phyloP scores from a whole-genome alignment of 495 filamentous ascomycete genomes.

The Penicillium pulvis region DNA sequence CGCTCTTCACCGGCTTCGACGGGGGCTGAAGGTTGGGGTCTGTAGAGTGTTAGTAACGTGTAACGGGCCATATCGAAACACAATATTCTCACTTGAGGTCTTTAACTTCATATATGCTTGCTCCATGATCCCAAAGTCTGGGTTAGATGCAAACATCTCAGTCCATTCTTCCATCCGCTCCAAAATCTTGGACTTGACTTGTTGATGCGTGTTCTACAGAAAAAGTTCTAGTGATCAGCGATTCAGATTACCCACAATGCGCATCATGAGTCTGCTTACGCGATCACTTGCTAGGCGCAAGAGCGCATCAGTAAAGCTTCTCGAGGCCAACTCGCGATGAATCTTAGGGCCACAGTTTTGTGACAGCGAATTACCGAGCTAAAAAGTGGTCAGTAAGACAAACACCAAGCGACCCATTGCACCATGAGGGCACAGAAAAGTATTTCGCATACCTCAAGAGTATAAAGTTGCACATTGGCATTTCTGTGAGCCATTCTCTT shows the following conservation, averaged over 20 bases:
- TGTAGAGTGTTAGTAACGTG: slow-evolving; percentile 27
- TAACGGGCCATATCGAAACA: background rate
- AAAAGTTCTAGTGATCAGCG: background rate
- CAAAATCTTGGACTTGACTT: slow-evolving; percentile 95
- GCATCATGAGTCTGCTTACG: slow-evolving; percentile 35
- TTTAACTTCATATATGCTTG: slow-evolving; percentile 91
- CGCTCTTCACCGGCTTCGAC: slow-evolving; percentile 85
- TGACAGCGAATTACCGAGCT: slow-evolving; percentile 87
- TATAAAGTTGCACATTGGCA: slow-evolving; percentile 99
- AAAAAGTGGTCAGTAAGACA: slow-evolving; percentile 13
- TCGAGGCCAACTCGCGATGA: slow-evolving; percentile 89
- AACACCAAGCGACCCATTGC: background rate
- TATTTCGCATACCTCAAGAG: slow-evolving; percentile 70
- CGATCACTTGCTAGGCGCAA: slow-evolving; percentile 87
- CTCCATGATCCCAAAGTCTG: slow-evolving; percentile 96
- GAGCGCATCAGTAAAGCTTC: slow-evolving; percentile 94
- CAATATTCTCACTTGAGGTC: slow-evolving; percentile 58
- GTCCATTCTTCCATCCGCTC: slow-evolving; percentile 97
- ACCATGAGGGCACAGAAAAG: background rate
- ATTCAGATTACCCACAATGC: background rate
- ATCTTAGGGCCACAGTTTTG: slow-evolving; percentile 93
- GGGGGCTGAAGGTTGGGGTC: slow-evolving; percentile 92
- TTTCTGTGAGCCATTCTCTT: slow-evolving; percentile 96
- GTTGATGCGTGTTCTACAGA: slow-evolving; percentile 83
- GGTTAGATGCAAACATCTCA: slow-evolving; percentile 87